Percentiles rank a stretch among this genome's conserved stretches.
These are phyloP conservation scores for Lagenidium sp. DNA, from an alignment of 352 stramenopile genomes.

Conservation along the genomic window DNA sequence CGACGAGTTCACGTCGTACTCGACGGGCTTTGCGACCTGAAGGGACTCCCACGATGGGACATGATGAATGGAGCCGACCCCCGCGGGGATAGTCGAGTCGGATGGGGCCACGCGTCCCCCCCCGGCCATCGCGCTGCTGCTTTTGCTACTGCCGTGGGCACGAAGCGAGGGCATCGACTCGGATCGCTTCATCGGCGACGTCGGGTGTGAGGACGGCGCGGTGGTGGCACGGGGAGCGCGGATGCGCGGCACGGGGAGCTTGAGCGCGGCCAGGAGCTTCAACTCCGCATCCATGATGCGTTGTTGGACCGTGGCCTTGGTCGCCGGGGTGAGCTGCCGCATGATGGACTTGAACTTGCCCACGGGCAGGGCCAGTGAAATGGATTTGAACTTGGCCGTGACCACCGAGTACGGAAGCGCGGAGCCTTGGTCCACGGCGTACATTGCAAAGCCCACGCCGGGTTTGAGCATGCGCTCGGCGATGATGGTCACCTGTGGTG, in stretches of 20 bases:
- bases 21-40: conserved; percentile 28
- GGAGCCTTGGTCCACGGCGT: conserved; percentile 20
- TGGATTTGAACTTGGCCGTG: conserved; percentile 46
- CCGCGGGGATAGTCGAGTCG: conserved; percentile 8
- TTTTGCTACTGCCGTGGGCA: no score
- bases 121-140: background rate
- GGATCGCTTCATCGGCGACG: background rate
- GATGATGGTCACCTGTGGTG: conserved; percentile 10
- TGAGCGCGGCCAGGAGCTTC: conserved; percentile 21
- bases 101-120: conserved; percentile 1
- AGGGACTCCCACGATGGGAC: conserved; percentile 52
- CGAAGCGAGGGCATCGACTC: background rate
- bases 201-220: background rate
- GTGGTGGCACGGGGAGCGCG: background rate
- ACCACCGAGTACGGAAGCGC: conserved; percentile 25
- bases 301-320: conserved; percentile 20
- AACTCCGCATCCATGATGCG: conserved; percentile 26
- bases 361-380: conserved; percentile 33
- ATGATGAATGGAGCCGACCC: no score
- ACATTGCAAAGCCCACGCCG: conserved; percentile 20
- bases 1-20: conserved; percentile 56
- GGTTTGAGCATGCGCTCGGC: conserved; percentile 37
- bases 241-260: conserved; percentile 3
- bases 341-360: conserved; percentile 43
- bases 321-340: conserved; percentile 23